These are phyloP conservation scores for Dendrobium catenatum DNA, from an alignment of 106 monocot species.

Conservation along the genomic window DNA sequence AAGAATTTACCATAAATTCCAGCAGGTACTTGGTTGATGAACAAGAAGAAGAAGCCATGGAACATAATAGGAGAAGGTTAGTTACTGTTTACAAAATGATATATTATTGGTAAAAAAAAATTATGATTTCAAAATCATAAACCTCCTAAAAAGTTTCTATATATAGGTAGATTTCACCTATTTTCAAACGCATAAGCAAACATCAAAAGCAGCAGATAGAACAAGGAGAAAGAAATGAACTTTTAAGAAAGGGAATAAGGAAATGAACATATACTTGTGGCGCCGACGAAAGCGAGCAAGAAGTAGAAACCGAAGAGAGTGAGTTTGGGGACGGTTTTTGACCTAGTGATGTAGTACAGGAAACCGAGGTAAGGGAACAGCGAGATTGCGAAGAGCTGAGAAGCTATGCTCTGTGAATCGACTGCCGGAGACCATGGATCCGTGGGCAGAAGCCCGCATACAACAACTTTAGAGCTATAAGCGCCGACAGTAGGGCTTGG, in stretches of 20 bases:
- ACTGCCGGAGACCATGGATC: conserved; percentile 78
- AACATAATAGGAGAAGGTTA: conserved; percentile 27
- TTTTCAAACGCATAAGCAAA: too few species aligned
- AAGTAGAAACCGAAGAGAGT: conserved; percentile 99
- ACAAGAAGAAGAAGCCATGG: background rate
- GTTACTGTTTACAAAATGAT: background rate
- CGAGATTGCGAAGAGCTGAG: conserved; percentile 90
- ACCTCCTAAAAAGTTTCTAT: too few species aligned
- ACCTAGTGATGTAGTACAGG: conserved; percentile 91
- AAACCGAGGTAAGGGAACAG: conserved; percentile 91
- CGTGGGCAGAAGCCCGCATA: conserved; percentile 43
- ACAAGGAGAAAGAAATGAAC: background rate
- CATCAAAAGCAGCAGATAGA: too few species aligned
- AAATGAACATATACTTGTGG: conserved; percentile 61
- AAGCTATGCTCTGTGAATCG: conserved; percentile 77
- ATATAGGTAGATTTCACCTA: too few species aligned
- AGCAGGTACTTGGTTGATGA: conserved; percentile 61
- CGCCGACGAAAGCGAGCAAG: conserved; percentile 88
- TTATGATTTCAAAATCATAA: too few species aligned
- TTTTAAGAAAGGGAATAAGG: background rate
- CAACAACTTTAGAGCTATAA: conserved; percentile 3
- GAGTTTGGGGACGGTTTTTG: conserved; percentile 81
- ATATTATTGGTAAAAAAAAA: background rate
- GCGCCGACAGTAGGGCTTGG: background rate
- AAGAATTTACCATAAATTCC: conserved; percentile 81